A percentile compares a stretch with the other conserved stretches of the same genome.
Evolutionary conservation across 306 rosid species (phyloP).

Genomic region (Calophaca sinica): DNA sequence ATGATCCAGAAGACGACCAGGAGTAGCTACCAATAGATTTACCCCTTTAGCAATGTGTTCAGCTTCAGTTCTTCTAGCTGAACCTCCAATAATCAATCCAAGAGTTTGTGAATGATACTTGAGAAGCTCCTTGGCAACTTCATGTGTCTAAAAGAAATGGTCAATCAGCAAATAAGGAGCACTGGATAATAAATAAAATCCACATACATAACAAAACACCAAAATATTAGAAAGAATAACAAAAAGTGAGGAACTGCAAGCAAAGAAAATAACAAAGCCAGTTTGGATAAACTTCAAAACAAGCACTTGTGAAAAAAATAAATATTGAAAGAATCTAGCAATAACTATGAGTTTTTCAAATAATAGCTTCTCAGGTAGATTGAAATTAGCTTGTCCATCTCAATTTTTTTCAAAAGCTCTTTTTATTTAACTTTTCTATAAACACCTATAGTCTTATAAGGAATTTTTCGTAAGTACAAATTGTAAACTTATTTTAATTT

Average conservation of each 20-base stretch:
- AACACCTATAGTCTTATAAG: neutral
- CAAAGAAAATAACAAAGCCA: constrained; percentile 4
- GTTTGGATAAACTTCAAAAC: neutral
- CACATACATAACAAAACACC: neutral
- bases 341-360: neutral
- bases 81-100: constrained; percentile 85
- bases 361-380: neutral
- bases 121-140: constrained; percentile 87
- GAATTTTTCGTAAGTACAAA: neutral
- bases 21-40: constrained; percentile 85
- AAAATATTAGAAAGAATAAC: neutral
- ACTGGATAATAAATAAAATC: neutral
- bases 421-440: neutral
- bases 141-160: constrained; percentile 70
- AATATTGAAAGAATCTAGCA: neutral
- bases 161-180: constrained; percentile 24
- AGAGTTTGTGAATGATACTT: constrained; percentile 93
- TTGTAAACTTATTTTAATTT: neutral
- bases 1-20: constrained; percentile 98
- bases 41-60: constrained; percentile 83
- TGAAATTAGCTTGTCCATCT: neutral
- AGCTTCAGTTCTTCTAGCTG: constrained; percentile 84
- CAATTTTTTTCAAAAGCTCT: constrained; percentile 15
- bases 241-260: neutral
- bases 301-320: neutral